Evolutionary conservation across 1,284 basidiomycete genomes (phyloP).

Genomic region (Cutaneotrichosporon curvatum): DNA sequence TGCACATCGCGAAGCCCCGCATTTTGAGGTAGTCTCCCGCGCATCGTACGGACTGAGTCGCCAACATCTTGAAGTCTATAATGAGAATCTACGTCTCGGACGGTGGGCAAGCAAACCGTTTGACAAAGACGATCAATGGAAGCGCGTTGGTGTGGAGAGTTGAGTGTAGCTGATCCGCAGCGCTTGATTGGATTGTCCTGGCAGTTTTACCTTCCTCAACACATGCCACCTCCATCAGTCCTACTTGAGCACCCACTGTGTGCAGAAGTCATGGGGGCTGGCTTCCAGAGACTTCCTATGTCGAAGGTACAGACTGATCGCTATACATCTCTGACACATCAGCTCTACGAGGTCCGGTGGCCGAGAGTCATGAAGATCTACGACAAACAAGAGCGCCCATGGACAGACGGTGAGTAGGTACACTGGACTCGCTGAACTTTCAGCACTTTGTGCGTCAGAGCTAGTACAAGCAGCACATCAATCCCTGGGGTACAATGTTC

Average conservation of each 20-base stretch:
- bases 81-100: slow-evolving; percentile 56
- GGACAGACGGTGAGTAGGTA: slow-evolving; percentile 51
- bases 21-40: slow-evolving; percentile 64
- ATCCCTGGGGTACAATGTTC: too few species aligned
- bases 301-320: slow-evolving; percentile 51
- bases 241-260: slow-evolving; percentile 60
- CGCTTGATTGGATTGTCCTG: slow-evolving; percentile 50
- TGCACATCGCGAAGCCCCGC: slow-evolving; percentile 45
- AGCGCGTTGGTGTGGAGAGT: slow-evolving; percentile 22
- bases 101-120: slow-evolving; percentile 29
- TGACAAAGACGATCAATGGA: slow-evolving; percentile 32
- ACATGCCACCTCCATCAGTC: slow-evolving; percentile 54
- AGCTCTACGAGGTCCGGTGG: slow-evolving; percentile 77
- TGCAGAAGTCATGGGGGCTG: slow-evolving; percentile 68
- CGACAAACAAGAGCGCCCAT: slow-evolving; percentile 56
- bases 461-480: too few species aligned
- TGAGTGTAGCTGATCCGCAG: slow-evolving; percentile 5
- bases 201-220: slow-evolving; percentile 51
- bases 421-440: too few species aligned
- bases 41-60: slow-evolving; percentile 65
- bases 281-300: slow-evolving; percentile 61
- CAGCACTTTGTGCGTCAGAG: too few species aligned
- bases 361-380: slow-evolving; percentile 66
- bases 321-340: neutral
- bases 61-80: slow-evolving; percentile 60